Evolutionary conservation across 2,329 filamentous ascomycete species (phyloP).

Genomic region (Arthrocladium fulminans): DNA sequence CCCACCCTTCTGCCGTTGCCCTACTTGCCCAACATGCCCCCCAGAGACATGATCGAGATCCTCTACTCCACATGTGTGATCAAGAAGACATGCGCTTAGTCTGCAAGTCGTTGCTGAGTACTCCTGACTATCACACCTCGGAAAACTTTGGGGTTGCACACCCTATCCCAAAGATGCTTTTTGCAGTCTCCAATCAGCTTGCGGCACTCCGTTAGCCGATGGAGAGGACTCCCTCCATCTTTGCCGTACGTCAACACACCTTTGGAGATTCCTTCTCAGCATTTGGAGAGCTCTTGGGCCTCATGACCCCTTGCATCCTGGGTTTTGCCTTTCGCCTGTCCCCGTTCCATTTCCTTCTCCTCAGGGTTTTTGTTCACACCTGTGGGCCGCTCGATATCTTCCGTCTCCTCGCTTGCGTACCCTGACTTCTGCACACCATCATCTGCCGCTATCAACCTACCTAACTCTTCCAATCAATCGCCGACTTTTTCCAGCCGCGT

Average conservation of each 20-base stretch:
- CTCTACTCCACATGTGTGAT: neutral
- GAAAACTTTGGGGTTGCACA: slow-evolving; percentile 7
- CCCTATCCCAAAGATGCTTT: neutral
- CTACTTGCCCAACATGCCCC: neutral
- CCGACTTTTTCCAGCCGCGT: neutral
- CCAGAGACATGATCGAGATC: neutral
- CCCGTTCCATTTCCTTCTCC: neutral
- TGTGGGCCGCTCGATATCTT: neutral
- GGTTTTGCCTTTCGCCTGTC: neutral
- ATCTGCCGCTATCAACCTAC: slow-evolving; percentile 3
- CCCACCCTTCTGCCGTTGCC: neutral
- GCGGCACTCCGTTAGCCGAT: neutral
- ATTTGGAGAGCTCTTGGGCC: neutral
- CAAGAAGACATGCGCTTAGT: neutral
- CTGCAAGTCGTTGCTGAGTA: neutral
- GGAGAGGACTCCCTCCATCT: neutral
- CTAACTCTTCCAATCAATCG: neutral
- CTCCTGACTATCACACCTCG: slow-evolving; percentile 1
- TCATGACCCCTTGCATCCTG: slow-evolving; percentile 1
- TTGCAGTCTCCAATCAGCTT: slow-evolving; percentile 3
- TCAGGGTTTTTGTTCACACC: no score
- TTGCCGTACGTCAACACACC: neutral
- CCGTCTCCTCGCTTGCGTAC: neutral
- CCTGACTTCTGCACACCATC: neutral
- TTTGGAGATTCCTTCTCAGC: neutral